A percentile compares a stretch with the other conserved stretches of the same genome.
These are phyloP conservation scores for Fennellomyces sp. DNA, from an alignment of 371 early-diverging fungal genomes.

Conservation along the genomic window DNA sequence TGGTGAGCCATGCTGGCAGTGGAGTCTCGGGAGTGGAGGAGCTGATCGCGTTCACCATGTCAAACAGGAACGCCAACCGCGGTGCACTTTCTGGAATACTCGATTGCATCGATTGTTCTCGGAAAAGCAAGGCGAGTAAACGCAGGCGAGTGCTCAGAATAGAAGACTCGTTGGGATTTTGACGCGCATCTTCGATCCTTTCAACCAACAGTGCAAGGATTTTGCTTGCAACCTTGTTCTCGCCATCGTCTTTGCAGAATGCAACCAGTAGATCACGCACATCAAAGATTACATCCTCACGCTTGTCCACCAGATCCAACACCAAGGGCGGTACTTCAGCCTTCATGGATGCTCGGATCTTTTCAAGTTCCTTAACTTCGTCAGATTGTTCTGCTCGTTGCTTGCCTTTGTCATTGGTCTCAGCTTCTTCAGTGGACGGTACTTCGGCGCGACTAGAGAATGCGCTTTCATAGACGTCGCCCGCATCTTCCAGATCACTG, in stretches of 20 bases:
- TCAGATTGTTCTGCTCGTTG: constrained; percentile 36
- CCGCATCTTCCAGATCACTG: constrained; percentile 9
- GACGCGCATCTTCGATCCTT: constrained; percentile 20
- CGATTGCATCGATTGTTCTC: constrained; percentile 57
- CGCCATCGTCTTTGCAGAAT: constrained; percentile 55
- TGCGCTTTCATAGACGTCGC: background rate
- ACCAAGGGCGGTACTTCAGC: constrained; percentile 50
- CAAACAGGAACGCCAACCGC: constrained; percentile 46
- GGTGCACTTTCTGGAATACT: constrained; percentile 43
- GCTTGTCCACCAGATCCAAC: constrained; percentile 64
- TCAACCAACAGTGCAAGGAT: constrained; percentile 40
- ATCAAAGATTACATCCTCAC: constrained; percentile 71
- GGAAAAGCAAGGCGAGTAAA: constrained; percentile 66
- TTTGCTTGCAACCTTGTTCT: constrained; percentile 38
- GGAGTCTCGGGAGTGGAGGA: background rate
- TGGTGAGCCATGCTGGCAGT: constrained; percentile 61
- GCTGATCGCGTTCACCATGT: constrained; percentile 36
- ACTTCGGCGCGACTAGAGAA: background rate
- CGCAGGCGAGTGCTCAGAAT: constrained; percentile 57
- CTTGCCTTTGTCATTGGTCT: constrained; percentile 26
- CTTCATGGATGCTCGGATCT: constrained; percentile 54
- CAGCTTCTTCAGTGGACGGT: background rate
- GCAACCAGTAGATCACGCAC: constrained; percentile 69
- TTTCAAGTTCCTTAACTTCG: constrained; percentile 45
- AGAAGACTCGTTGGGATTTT: constrained; percentile 15